A percentile compares a stretch with the other conserved stretches of the same genome.
These are phyloP conservation scores for Macrocystidia cucumis DNA, from an alignment of 1,284 basidiomycete species.

Conservation along the genomic window DNA sequence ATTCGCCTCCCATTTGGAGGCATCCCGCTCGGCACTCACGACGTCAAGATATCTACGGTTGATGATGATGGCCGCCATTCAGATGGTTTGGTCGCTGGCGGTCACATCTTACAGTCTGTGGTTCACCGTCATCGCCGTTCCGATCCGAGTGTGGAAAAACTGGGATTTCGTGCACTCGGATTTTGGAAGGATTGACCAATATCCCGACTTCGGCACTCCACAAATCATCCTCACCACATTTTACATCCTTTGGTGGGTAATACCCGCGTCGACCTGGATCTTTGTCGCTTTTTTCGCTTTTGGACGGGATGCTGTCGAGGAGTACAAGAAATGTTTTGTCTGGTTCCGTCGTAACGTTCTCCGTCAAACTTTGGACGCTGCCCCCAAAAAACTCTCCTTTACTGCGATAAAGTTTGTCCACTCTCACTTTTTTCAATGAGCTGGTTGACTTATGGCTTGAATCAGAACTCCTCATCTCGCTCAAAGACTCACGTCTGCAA, in stretches of 20 bases:
- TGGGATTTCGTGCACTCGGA: slow-evolving; percentile 32
- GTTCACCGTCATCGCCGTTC: slow-evolving; percentile 18
- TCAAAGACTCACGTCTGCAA: too few relatives aligned
- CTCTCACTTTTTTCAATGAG: neutral
- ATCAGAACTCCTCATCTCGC: too few relatives aligned
- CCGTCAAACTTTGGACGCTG: slow-evolving; percentile 1
- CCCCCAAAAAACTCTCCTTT: slow-evolving; percentile 1
- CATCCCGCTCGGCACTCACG: slow-evolving; percentile 17
- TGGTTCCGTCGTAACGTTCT: slow-evolving; percentile 9
- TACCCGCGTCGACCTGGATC: slow-evolving; percentile 11
- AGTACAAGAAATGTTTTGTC: slow-evolving; percentile 11
- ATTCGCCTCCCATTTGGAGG: slow-evolving; percentile 17
- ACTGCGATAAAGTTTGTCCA: neutral
- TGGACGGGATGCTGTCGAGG: slow-evolving; percentile 13
- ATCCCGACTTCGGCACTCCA: slow-evolving; percentile 5
- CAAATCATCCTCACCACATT: slow-evolving; percentile 4
- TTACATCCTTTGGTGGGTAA: slow-evolving; percentile 13
- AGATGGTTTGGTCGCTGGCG: slow-evolving; percentile 30
- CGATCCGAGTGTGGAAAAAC: slow-evolving; percentile 28
- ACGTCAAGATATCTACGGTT: slow-evolving; percentile 44
- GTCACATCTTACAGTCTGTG: slow-evolving; percentile 23
- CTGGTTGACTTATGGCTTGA: too few relatives aligned
- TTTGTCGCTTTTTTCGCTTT: slow-evolving; percentile 16
- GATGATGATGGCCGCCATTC: slow-evolving; percentile 37
- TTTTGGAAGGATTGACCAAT: slow-evolving; percentile 5